These are phyloP conservation scores for Ambrosiella beaveri DNA, from an alignment of 2,329 filamentous ascomycete species.

Conservation along the genomic window DNA sequence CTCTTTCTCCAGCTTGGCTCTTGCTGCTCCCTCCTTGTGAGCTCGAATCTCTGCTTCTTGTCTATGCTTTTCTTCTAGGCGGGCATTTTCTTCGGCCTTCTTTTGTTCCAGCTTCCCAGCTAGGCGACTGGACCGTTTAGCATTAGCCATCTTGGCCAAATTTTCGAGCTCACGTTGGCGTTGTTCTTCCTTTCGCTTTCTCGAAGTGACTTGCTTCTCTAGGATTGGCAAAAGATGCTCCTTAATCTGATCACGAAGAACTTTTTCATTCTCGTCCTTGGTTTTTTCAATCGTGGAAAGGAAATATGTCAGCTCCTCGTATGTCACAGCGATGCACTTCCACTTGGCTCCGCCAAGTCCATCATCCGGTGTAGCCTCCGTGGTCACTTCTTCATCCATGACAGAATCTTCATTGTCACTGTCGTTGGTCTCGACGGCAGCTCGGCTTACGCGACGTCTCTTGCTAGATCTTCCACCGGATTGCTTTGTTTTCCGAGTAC, in stretches of 20 bases:
- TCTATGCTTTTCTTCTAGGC: slow-evolving; percentile 12
- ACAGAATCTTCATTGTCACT: slow-evolving; percentile 22
- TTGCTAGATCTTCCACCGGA: slow-evolving; percentile 52
- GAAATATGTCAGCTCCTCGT: slow-evolving; percentile 60
- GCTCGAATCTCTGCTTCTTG: slow-evolving; percentile 45
- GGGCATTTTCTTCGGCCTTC: slow-evolving; percentile 8
- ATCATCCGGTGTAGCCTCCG: slow-evolving; percentile 31
- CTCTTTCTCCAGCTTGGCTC: slow-evolving; percentile 46
- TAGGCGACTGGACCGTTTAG: slow-evolving; percentile 82
- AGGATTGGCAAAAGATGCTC: slow-evolving; percentile 71
- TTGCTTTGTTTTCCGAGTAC: slow-evolving; percentile 11
- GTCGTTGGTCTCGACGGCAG: slow-evolving; percentile 17
- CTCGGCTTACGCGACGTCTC: slow-evolving; percentile 28
- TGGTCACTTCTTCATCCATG: slow-evolving; percentile 13
- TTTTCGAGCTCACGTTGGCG: slow-evolving; percentile 65
- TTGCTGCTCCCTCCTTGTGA: slow-evolving; percentile 44
- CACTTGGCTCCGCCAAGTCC: slow-evolving; percentile 63
- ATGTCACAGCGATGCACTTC: slow-evolving; percentile 76
- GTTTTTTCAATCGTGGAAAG: slow-evolving; percentile 55
- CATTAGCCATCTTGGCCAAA: slow-evolving; percentile 74
- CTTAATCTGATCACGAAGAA: slow-evolving; percentile 52
- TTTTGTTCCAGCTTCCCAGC: slow-evolving; percentile 31
- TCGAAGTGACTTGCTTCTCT: slow-evolving; percentile 58
- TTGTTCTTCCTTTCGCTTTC: slow-evolving; percentile 50
- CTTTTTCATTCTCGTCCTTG: slow-evolving; percentile 71